Base-by-base conservation (phyloP, 345 rosid species). In the Streptanthus diversifolius region DNA sequence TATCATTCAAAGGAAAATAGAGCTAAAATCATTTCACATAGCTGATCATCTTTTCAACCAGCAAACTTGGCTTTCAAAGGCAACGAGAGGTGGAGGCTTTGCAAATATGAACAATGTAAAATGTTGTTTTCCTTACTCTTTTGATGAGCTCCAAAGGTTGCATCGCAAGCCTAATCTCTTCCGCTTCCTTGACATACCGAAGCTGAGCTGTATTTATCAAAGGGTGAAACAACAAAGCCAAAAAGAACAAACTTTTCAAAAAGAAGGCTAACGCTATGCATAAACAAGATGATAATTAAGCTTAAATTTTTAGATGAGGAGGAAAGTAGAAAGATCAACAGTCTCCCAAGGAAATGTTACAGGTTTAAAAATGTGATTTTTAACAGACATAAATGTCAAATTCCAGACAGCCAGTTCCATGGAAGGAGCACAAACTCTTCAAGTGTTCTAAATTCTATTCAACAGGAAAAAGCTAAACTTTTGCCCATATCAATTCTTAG, bases 131-230 rank as follows among this genome's bases (percentile, higher is more conserved):
- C 24, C 81, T 67, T 81, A 95, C 97, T 67, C 92, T 85, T 81
- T 88, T 88, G 63, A 95, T 89, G 63, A 91, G 86, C 56, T 85
- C 88, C 82, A 86, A 72, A 1, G 93, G 97, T 80, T 85, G 96
- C 96, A 88, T 80, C 49, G 96, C 86, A 27, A 87, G 88, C 66
- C 93, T 89, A 19, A 88, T 70, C 83, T 90, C 93, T 82, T 88
- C 85, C 11, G 95, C 87, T 80, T 95, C 99, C 79, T 80, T 90
- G 45, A 90, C 78, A 67, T 84, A 77, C 52, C 75, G 79, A 60
- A 82, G 82, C 57, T 74, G 76, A 62, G 80, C 96, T 93, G 91
- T 79, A 82, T 47, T 66, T 68, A 58, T 58, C 72, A 37, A 21
- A 43, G 0, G 24, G 9, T 41, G n/a, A 41, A 62, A 11, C 52